Conservation (phyloP, 2,329 filamentous ascomycete species). For the Rhexocercosporidium sp. region DNA sequence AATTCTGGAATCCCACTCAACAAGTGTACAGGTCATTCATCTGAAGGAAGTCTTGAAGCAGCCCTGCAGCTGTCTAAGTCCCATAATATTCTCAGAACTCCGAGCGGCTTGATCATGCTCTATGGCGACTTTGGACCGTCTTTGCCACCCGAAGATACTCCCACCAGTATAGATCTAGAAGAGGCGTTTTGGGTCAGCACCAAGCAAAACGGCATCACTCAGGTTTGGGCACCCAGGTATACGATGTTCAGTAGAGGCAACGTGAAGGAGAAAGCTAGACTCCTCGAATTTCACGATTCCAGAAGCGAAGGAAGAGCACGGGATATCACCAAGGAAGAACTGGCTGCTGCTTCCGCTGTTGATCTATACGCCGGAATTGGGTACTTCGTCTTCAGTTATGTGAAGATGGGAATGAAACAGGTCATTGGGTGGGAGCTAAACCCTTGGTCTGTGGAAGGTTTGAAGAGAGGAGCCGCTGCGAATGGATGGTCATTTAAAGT, state of each 20-base stretch:
- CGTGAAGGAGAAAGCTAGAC: conserved; percentile 82
- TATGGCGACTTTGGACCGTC: conserved; percentile 75
- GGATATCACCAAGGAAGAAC: conserved; percentile 15
- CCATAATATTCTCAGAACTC: conserved; percentile 77
- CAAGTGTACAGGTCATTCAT: conserved; percentile 20
- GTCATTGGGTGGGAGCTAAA: conserved; percentile 93
- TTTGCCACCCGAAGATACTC: conserved; percentile 19
- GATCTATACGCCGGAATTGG: conserved; percentile 94
- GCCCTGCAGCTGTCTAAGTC: conserved; percentile 28
- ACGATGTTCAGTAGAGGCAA: conserved; percentile 97
- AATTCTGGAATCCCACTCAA: conserved; percentile 66
- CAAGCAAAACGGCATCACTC: conserved; percentile 78
- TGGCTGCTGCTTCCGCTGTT: conserved; percentile 52
- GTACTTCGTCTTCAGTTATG: conserved; percentile 90
- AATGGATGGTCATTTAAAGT: conserved; percentile 71
- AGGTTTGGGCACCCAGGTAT: conserved; percentile 87
- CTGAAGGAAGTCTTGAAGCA: not conserved
- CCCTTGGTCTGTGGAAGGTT: conserved; percentile 82
- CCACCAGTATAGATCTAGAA: conserved; percentile 58
- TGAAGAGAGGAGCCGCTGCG: conserved; percentile 73
- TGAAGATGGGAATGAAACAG: conserved; percentile 66
- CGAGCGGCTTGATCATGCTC: conserved; percentile 71
- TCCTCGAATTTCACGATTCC: conserved; percentile 59
- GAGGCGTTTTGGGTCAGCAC: conserved; percentile 79
- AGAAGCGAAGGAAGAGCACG: not conserved